phyloP scores from a whole-genome alignment of 805 yeast species.

The Metschnikowia rubicola region DNA sequence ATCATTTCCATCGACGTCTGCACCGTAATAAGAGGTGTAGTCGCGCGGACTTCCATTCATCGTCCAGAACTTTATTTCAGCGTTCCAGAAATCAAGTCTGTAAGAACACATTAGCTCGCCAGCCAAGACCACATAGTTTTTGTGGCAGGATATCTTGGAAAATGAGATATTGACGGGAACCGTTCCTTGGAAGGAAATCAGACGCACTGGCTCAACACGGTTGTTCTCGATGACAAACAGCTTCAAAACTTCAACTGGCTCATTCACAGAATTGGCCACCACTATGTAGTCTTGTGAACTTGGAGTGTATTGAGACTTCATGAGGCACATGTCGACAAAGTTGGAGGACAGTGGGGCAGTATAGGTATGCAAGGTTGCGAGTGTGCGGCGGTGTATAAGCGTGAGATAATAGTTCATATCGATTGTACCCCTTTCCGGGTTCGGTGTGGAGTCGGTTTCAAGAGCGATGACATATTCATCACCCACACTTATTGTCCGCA shows the following conservation, averaged over 20 bases:
- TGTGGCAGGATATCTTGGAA: slow-evolving; percentile 4
- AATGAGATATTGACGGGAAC: slow-evolving; percentile 6
- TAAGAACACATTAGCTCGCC: slow-evolving; percentile 4
- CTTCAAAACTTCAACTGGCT: not conserved
- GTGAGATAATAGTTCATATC: not conserved
- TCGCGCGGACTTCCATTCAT: not conserved
- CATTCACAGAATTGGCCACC: slow-evolving; percentile 5
- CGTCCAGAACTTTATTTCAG: not conserved
- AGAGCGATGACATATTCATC: slow-evolving; percentile 5
- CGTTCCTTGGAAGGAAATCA: slow-evolving; percentile 1
- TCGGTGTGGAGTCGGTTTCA: slow-evolving; percentile 2
- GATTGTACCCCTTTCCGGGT: slow-evolving; percentile 2
- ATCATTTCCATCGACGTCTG: slow-evolving; percentile 11
- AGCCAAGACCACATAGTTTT: slow-evolving; percentile 3
- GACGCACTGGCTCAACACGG: not conserved
- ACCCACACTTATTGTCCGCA: slow-evolving; percentile 1
- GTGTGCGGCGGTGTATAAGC: slow-evolving; percentile 6
- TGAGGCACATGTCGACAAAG: slow-evolving; percentile 8
- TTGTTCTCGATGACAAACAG: slow-evolving; percentile 3
- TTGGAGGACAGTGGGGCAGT: not conserved
- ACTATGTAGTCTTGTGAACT: slow-evolving; percentile 1
- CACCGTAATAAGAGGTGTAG: slow-evolving; percentile 9
- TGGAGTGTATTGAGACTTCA: not conserved
- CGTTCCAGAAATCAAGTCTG: not conserved
- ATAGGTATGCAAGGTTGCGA: slow-evolving; percentile 4